Percentiles rank a stretch among this genome's conserved stretches.
Conservation (phyloP, 495 filamentous ascomycete species). For the Aspergillus heteromorphus region DNA sequence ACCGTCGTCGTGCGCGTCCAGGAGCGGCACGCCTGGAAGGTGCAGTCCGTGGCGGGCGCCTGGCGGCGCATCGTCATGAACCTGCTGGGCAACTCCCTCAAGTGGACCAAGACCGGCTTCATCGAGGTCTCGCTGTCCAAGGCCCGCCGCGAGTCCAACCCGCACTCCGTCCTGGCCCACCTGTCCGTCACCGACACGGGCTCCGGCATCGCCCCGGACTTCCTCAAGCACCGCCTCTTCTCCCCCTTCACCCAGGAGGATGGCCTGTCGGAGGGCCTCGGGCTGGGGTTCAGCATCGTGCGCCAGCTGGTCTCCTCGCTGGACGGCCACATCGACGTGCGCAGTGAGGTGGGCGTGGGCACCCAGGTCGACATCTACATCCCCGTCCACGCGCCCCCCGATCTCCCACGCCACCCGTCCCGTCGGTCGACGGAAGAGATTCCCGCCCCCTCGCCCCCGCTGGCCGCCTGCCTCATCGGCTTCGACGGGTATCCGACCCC, state of each 20-base stretch:
- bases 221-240: constrained; percentile 58
- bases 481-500: constrained; percentile 17
- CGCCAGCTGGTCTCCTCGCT: constrained; percentile 58
- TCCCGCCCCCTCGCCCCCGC: not conserved
- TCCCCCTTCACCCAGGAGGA: constrained; percentile 70
- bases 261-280: constrained; percentile 57
- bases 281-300: constrained; percentile 65
- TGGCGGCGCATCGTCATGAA: constrained; percentile 67
- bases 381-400: constrained; percentile 31
- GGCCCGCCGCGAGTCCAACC: constrained; percentile 17
- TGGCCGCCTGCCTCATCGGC: constrained; percentile 14
- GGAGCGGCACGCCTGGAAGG: constrained; percentile 43
- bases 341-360: constrained; percentile 50
- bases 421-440: not conserved
- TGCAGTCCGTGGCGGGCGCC: constrained; percentile 56
- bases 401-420: not conserved
- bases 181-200: constrained; percentile 61
- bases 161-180: constrained; percentile 20
- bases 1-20: constrained; percentile 54
- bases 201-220: constrained; percentile 61
- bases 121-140: constrained; percentile 51
- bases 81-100: constrained; percentile 65
- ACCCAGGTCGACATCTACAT: constrained; percentile 55
- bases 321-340: constrained; percentile 54
- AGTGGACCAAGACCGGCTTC: constrained; percentile 57